These are phyloP conservation scores for Candida boleticola DNA, from an alignment of 805 yeast species.

Conservation along the genomic window DNA sequence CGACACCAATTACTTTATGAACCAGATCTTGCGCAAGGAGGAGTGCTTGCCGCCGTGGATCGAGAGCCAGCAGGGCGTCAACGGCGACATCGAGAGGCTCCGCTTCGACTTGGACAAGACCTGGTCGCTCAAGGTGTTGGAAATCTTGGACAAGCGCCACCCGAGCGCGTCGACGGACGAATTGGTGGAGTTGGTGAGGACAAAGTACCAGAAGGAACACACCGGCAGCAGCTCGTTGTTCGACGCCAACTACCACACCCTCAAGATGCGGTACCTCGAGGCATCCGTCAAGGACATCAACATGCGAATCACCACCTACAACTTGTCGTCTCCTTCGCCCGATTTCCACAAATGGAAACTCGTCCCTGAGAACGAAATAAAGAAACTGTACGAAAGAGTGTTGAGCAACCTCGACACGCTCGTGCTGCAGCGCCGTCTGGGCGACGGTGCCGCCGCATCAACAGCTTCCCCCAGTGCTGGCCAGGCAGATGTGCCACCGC, in stretches of 20 bases:
- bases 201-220: conserved; percentile 1
- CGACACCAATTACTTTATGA: conserved; percentile 68
- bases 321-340: conserved; percentile 38
- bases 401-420: conserved; percentile 11
- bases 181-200: neutral
- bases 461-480: no score
- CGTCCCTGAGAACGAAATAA: conserved; percentile 24
- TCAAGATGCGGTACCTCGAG: neutral
- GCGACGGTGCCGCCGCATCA: conserved; percentile 9
- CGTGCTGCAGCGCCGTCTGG: conserved; percentile 11
- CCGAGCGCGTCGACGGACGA: neutral
- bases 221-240: neutral
- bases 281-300: conserved; percentile 3
- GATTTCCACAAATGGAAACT: conserved; percentile 39
- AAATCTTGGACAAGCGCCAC: conserved; percentile 1
- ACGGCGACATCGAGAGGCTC: conserved; percentile 45
- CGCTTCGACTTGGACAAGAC: conserved; percentile 41
- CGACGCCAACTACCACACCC: conserved; percentile 1
- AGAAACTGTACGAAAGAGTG: conserved; percentile 15
- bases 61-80: conserved; percentile 74
- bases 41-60: conserved; percentile 90
- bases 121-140: conserved; percentile 30
- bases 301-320: conserved; percentile 18
- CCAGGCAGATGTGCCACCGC: conserved; percentile 9
- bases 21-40: conserved; percentile 71